Base-by-base conservation (phyloP, 2,329 filamentous ascomycete species). In the Neophaeococcomyces mojaviensis region DNA sequence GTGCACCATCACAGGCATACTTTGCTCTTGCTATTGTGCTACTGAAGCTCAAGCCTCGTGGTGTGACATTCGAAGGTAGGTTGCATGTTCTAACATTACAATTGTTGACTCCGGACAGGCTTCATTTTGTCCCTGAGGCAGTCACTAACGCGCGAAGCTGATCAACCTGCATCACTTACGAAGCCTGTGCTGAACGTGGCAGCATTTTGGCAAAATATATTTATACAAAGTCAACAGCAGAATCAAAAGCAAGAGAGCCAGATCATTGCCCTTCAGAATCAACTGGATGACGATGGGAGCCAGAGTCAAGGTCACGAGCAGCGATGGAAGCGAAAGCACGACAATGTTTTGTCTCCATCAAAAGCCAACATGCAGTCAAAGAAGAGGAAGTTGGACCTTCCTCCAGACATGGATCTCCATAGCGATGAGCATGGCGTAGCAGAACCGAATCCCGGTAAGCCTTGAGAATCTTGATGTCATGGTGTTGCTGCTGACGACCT, bases 1-100 rank as follows among this genome's bases (percentile, higher is more conserved):
- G n/a, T 28, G 28, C 12, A 28, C 38, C 10, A n/a, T 18, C 22
- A 12, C 67, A 60, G 53, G 61, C 54, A 56, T 58, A 74, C 50
- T 51, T 71, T 60, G 67, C 68, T 2, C 59, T 71, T 28, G 68
- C 68, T 12, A 51, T 70, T 42, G 61, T 65, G 4, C 58, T 71
- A 43, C 61, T 70, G 41, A 68, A 66, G 46, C 59, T 60, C 4
- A 70, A 69, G 49, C 67, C 68, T 34, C 45, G 58, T 19, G 55
- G 59, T 22, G 46, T 58, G 12, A 49, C 56, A 10, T 56, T 69
- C 24, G 62, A 63, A 59, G 68, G 68, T 67, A 24, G n/a, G 30
- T 47, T 22, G 10, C 6, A 4, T 16, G 10, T 20, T 22, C n/a
- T 9, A n/a, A n/a, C 15, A 34, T 19, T 16, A 24, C n/a, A 13